Percentiles rank a stretch among this genome's conserved stretches.
Evolutionary conservation across 139 green algal species (phyloP).

Genomic region (Chlorella vulgaris): DNA sequence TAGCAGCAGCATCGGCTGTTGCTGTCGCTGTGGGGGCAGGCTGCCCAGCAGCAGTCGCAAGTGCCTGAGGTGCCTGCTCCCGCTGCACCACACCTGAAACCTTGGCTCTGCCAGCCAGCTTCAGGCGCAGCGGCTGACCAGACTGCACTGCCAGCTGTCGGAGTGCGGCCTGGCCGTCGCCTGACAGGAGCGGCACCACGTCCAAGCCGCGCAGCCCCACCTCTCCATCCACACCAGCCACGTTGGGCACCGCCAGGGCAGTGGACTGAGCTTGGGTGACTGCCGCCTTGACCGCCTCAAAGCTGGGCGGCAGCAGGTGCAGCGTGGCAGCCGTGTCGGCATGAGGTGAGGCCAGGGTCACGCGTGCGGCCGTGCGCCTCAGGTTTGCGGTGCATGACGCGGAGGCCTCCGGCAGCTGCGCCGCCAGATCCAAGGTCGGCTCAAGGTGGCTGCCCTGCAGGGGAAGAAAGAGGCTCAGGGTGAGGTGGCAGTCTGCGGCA

Average conservation of each 20-base stretch:
- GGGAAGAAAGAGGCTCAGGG: too few species aligned
- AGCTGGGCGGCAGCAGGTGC: conserved; percentile 43
- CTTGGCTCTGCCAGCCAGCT: conserved; percentile 40
- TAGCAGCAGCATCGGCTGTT: background rate
- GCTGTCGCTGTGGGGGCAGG: background rate
- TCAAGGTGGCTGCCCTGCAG: conserved; percentile 64
- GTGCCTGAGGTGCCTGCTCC: background rate
- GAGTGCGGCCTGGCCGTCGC: conserved; percentile 17
- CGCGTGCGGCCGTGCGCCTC: conserved; percentile 28
- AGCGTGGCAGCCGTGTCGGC: conserved; percentile 49
- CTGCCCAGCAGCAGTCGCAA: background rate
- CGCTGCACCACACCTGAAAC: conserved; percentile 30
- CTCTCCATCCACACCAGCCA: conserved; percentile 52
- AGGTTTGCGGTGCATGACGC: conserved; percentile 44
- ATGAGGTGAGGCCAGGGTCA: conserved; percentile 42
- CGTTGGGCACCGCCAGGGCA: conserved; percentile 44
- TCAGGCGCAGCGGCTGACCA: conserved; percentile 55
- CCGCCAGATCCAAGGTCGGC: conserved; percentile 63
- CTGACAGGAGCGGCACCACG: conserved; percentile 62
- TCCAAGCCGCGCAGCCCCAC: conserved; percentile 66
- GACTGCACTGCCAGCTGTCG: conserved; percentile 29
- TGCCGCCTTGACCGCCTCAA: conserved; percentile 48
- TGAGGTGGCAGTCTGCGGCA: too few species aligned
- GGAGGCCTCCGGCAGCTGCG: conserved; percentile 52
- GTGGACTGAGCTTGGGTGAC: conserved; percentile 57